Evolutionary conservation across 768 basidiomycete species (phyloP).

Genomic region (Tulasnella sp.): DNA sequence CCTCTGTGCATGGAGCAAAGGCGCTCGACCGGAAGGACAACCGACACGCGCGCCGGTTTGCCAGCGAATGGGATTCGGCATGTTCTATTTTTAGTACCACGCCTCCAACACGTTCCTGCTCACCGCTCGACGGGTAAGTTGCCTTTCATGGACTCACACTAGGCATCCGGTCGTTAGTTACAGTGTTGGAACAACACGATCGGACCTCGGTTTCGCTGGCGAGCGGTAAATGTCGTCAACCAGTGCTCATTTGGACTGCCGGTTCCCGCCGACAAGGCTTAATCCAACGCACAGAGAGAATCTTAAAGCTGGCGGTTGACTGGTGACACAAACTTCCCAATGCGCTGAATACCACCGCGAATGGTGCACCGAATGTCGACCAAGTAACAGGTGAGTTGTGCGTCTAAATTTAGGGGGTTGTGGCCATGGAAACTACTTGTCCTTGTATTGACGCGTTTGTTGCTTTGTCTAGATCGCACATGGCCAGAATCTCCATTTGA

Average conservation of each 20-base stretch:
- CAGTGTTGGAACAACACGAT: neutral
- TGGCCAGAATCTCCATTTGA: neutral
- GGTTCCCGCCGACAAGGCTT: neutral
- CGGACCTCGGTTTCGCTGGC: neutral
- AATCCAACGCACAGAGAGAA: neutral
- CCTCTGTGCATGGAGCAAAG: neutral
- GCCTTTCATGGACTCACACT: neutral
- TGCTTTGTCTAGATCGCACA: neutral
- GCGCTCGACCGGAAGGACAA: neutral
- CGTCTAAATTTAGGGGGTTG: neutral
- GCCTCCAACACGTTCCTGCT: neutral
- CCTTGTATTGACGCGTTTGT: neutral
- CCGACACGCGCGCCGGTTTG: neutral
- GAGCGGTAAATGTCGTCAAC: neutral
- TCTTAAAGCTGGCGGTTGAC: neutral
- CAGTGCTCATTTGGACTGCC: neutral
- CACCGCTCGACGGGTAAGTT: neutral
- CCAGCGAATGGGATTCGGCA: neutral
- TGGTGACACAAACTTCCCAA: neutral
- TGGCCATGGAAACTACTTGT: neutral
- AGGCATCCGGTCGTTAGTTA: neutral
- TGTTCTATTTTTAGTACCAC: neutral
- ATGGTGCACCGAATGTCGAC: neutral
- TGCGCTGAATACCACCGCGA: neutral
- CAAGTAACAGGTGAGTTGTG: neutral